Evolutionary conservation across 768 basidiomycete genomes (phyloP).

Genomic region (Psilocybe cyanescens): DNA sequence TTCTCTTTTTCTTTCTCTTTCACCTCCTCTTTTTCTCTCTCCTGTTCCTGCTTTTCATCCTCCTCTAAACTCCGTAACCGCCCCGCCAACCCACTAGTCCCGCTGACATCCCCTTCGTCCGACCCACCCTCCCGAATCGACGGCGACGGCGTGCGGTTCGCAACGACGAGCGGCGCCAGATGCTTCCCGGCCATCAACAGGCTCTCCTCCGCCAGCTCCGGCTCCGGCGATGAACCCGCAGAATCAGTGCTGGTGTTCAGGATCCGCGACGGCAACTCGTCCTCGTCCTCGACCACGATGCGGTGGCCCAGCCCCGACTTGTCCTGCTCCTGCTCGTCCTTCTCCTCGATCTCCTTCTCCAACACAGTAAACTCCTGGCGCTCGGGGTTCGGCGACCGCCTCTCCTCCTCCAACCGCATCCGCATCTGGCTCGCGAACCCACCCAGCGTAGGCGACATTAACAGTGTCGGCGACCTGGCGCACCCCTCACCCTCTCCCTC

Average conservation of each 20-base stretch:
- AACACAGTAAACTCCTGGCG: too few species aligned
- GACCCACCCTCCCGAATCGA: constrained; percentile 9
- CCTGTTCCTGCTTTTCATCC: background rate
- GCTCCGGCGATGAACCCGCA: constrained; percentile 21
- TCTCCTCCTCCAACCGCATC: constrained; percentile 37
- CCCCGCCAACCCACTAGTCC: background rate
- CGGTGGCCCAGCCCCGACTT: constrained; percentile 28
- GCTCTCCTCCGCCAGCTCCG: constrained; percentile 25
- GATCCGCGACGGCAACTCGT: constrained; percentile 36
- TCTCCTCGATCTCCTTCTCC: background rate
- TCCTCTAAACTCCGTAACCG: background rate
- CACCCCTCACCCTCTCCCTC: constrained; percentile 1
- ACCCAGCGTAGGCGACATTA: constrained; percentile 21
- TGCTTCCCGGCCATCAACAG: constrained; percentile 2
- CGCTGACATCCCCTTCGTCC: background rate
- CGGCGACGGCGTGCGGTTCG: constrained; percentile 32
- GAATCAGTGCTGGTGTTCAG: constrained; percentile 6
- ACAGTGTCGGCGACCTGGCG: constrained; percentile 17
- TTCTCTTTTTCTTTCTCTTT: too few species aligned
- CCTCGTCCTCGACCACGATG: constrained; percentile 52
- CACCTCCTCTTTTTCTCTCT: background rate
- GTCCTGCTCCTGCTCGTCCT: background rate
- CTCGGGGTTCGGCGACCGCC: constrained; percentile 5
- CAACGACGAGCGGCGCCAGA: constrained; percentile 20
- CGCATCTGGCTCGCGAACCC: constrained; percentile 43